Evolutionary conservation across 1,139 yeast species (phyloP).

Genomic region (Candida labiduridarum): DNA sequence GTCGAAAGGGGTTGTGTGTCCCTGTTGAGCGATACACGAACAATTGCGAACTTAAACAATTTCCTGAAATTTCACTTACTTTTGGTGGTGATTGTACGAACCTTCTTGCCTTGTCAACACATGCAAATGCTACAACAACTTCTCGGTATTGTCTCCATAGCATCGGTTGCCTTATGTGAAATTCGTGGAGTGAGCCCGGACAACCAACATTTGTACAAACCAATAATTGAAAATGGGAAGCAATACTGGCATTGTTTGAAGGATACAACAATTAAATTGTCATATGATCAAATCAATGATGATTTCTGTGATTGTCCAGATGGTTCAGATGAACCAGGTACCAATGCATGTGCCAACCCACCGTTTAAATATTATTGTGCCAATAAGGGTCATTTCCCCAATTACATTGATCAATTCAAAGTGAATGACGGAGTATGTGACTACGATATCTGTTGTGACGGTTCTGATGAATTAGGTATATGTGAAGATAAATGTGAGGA

Average conservation of each 20-base stretch:
- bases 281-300: conserved; percentile 73
- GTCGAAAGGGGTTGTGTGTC: too few relatives aligned
- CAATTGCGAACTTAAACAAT: too few relatives aligned
- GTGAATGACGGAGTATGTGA: conserved; percentile 95
- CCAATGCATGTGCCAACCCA: conserved; percentile 68
- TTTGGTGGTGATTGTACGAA: too few relatives aligned
- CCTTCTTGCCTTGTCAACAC: background rate
- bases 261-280: conserved; percentile 62
- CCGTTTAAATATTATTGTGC: conserved; percentile 68
- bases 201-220: conserved; percentile 52
- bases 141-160: conserved; percentile 5
- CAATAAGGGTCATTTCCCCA: conserved; percentile 69
- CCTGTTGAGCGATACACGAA: too few relatives aligned
- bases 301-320: conserved; percentile 96
- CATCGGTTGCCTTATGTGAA: conserved; percentile 4
- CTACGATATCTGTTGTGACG: conserved; percentile 88
- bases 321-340: conserved; percentile 97
- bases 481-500: conserved; percentile 66
- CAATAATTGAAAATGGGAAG: conserved; percentile 43
- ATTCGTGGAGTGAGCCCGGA: conserved; percentile 38
- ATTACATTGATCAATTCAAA: conserved; percentile 58
- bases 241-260: conserved; percentile 68
- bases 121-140: background rate
- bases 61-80: too few relatives aligned
- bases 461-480: conserved; percentile 73